Evolutionary conservation across 1,284 basidiomycete species (phyloP), one percentile per base, ranked within the genome.

Genomic region (Flammula alnicola): DNA sequence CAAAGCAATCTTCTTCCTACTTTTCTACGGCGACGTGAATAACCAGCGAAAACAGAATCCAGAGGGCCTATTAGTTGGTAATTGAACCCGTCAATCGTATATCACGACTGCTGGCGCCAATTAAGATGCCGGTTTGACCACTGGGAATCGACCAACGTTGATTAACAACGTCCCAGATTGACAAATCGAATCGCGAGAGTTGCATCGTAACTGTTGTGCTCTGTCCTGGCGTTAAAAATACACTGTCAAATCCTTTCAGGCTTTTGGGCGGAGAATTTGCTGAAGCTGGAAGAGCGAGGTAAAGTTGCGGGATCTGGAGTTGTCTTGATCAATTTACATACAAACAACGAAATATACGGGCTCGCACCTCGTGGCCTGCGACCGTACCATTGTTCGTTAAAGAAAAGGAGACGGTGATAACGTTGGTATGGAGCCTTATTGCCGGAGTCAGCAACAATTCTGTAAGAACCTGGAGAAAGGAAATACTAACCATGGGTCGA

Each of bases 181-280:
- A 68, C 20, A 78, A 53, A 56, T 76, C 69, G 50, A 75, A 70
- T 33, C 75, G 63, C 20, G 75, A 72, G 35, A 78, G 61, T 45
- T 70, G 45, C 42, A 79, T 56, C 1, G 73, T 71, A 7, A 80
- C 74, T 0, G 60, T 64, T 50, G 65, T 67, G 27, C 67, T 72
- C 48, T 74, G 60, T 4, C 75, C 75, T 0, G 75, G 68, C 0
- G 56, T 52, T 27, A 81, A 57, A 59, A 67, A 74, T 19, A 78
- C 56, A 47, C 70, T 75, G 56, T 79, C 76, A 51, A 81, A 81
- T 3, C 78, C 79, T 58, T 76, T 76, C 47, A 81, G 60, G n/a
- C 68, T 64, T 41, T 66, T 69, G 0, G 78, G 78, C 3, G 78
- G 72, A 10, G 74, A 67, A 22, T 71, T 65, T 1, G 75, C 64